Evolutionary conservation across 331 rosid species (phyloP).

Genomic region (Acacia pycnantha): DNA sequence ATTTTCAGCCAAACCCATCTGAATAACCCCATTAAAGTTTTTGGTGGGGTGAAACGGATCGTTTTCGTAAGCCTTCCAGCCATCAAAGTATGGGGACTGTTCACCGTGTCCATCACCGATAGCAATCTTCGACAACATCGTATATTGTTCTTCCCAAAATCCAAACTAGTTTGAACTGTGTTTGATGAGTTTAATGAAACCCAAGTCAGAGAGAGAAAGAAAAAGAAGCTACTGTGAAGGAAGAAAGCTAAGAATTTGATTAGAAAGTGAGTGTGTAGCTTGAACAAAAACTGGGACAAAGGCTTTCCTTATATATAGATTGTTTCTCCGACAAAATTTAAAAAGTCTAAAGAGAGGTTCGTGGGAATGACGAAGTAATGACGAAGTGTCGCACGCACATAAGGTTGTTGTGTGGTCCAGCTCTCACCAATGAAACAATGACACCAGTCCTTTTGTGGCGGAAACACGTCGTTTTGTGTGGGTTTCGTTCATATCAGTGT

Average conservation of each 20-base stretch:
- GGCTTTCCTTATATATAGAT: not conserved
- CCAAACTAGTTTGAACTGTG: not conserved
- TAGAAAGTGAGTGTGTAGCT: not conserved
- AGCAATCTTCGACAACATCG: constrained; percentile 55
- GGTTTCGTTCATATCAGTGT: not conserved
- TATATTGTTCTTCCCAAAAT: constrained; percentile 11
- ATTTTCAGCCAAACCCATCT: constrained; percentile 79
- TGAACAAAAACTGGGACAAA: not conserved
- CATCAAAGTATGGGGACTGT: constrained; percentile 57
- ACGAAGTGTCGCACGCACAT: not conserved
- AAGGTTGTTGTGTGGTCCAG: not conserved
- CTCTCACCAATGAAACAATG: not conserved
- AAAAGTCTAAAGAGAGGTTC: constrained; percentile 7
- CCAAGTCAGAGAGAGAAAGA: not conserved
- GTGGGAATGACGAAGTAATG: not conserved
- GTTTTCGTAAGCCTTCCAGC: constrained; percentile 66
- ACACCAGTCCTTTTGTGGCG: not conserved
- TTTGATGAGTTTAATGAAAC: not conserved
- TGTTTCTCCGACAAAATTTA: not conserved
- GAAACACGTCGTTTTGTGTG: not conserved
- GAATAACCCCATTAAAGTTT: constrained; percentile 59
- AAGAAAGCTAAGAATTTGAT: not conserved
- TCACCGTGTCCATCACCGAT: constrained; percentile 61
- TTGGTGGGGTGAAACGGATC: constrained; percentile 50
- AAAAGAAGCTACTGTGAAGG: not conserved